Evolutionary conservation across 768 basidiomycete species (phyloP).

Genomic region (Rossbeevera mucosa): DNA sequence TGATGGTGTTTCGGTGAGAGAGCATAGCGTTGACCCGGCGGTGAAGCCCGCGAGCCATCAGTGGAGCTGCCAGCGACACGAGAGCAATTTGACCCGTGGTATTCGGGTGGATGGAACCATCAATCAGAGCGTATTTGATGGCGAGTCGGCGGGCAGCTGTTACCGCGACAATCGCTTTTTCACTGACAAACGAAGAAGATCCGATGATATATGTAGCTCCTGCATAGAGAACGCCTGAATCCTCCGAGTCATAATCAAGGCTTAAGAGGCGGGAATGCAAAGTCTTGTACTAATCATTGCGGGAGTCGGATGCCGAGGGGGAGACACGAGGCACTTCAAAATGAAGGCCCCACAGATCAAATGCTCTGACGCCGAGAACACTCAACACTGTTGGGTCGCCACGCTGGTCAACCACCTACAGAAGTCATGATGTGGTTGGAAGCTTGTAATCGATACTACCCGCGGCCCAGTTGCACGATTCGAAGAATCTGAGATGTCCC

Average conservation of each 20-base stretch:
- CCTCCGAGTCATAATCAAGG: conserved; percentile 3
- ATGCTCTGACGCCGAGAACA: conserved; percentile 23
- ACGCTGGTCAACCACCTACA: conserved; percentile 1
- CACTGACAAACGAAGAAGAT: conserved; percentile 11
- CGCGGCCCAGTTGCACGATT: conserved; percentile 1
- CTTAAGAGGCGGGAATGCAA: conserved; percentile 15
- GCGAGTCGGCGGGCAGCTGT: conserved; percentile 8
- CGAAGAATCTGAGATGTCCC: background rate
- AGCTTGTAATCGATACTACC: conserved; percentile 17
- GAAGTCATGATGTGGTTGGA: conserved; percentile 12
- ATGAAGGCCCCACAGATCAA: conserved; percentile 20
- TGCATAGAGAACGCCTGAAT: conserved; percentile 1
- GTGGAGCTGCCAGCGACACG: conserved; percentile 1
- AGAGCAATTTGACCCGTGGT: conserved; percentile 4
- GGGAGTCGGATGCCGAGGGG: conserved; percentile 14
- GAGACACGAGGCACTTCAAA: conserved; percentile 14
- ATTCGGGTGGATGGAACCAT: conserved; percentile 2
- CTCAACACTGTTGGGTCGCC: conserved; percentile 6
- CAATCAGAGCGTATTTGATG: conserved; percentile 2
- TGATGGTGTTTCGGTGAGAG: conserved; percentile 10
- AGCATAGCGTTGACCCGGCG: conserved; percentile 4
- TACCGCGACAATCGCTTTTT: conserved; percentile 15
- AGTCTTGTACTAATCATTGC: conserved; percentile 12
- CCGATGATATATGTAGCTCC: conserved; percentile 20
- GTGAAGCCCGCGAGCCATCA: background rate